phyloP scores from a whole-genome alignment of 2,329 filamentous ascomycete genomes.

The Ceratocystis albifundus region DNA sequence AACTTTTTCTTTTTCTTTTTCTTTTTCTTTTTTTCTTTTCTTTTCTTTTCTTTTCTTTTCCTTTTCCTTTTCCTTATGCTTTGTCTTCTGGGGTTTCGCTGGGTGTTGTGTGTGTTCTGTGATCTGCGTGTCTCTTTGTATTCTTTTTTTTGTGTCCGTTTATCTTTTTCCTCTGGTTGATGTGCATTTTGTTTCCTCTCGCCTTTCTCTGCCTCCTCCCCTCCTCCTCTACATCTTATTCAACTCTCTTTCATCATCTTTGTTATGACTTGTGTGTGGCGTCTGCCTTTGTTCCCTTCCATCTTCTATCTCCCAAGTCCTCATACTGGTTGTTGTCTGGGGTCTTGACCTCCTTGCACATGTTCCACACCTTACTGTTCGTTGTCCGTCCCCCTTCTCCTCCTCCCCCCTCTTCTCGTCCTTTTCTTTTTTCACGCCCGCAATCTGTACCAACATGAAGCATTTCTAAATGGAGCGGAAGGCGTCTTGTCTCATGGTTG shows the following conservation, averaged over 20 bases:
- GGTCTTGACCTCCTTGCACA: background rate
- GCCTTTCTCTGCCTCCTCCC: slow-evolving; percentile 1
- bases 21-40: background rate
- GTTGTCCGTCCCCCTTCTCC: too few species aligned
- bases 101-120: slow-evolving; percentile 7
- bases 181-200: slow-evolving; percentile 11
- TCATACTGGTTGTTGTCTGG: background rate
- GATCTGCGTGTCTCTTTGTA: background rate
- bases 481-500: background rate
- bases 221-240: background rate
- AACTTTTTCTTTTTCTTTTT: background rate
- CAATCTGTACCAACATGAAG: slow-evolving; percentile 8
- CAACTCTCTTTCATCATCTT: background rate
- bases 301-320: background rate
- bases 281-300: background rate
- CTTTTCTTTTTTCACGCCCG: background rate
- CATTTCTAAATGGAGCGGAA: slow-evolving; percentile 5
- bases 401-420: background rate
- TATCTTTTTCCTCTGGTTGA: slow-evolving; percentile 12
- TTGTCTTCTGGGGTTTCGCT: background rate
- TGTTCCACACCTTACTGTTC: background rate
- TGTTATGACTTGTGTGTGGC: slow-evolving; percentile 7
- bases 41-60: background rate
- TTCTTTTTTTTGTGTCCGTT: slow-evolving; percentile 13
- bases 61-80: background rate